A percentile compares a stretch with the other conserved stretches of the same genome.
phyloP scores from a whole-genome alignment of 2,329 filamentous ascomycete genomes.

The Aspergillus cejpii region DNA sequence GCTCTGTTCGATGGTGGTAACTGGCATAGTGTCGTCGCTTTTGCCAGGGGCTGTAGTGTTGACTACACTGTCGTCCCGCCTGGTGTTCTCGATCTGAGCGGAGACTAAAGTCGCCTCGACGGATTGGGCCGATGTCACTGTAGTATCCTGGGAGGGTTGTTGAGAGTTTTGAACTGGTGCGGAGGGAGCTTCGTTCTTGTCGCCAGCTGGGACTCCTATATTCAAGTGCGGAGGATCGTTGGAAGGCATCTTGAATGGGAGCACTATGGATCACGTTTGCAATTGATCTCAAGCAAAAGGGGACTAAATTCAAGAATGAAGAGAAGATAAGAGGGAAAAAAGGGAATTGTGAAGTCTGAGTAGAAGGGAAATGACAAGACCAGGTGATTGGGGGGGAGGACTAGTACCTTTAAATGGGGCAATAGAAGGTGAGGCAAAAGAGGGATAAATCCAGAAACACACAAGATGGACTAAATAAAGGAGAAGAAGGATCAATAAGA shows the following conservation, averaged over 20 bases:
- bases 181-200: conserved; percentile 15
- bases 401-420: no score
- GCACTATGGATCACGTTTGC: not conserved
- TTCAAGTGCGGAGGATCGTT: conserved; percentile 20
- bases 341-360: not conserved
- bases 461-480: not conserved
- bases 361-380: not conserved
- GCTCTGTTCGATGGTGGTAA: conserved; percentile 10
- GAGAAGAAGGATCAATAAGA: not conserved
- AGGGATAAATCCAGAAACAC: not conserved
- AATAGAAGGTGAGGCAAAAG: no score
- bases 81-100: conserved; percentile 11
- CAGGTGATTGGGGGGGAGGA: not conserved
- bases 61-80: conserved; percentile 6
- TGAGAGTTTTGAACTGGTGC: conserved; percentile 18
- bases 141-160: conserved; percentile 11
- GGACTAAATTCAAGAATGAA: not conserved
- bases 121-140: conserved; percentile 9
- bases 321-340: not conserved
- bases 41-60: conserved; percentile 16
- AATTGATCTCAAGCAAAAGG: not conserved
- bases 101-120: conserved; percentile 9
- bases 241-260: conserved; percentile 14
- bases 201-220: conserved; percentile 9
- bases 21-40: conserved; percentile 19